Percentiles rank a stretch among this genome's conserved stretches.
These are phyloP conservation scores for Trametes versicolor DNA, from an alignment of 1,284 basidiomycete genomes.

Conservation along the genomic window DNA sequence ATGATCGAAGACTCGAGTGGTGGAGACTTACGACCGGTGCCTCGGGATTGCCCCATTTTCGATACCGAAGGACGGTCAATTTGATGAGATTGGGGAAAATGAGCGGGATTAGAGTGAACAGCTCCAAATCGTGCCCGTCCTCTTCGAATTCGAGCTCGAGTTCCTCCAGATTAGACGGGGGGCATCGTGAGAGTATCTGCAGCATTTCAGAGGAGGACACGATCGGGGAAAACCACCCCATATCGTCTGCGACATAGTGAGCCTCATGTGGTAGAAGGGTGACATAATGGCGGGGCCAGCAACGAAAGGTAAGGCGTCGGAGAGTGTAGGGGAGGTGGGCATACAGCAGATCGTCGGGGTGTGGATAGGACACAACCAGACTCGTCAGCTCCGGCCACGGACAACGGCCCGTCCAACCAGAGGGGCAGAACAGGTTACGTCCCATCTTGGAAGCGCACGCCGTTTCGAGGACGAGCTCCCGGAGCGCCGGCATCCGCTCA, in stretches of 20 bases:
- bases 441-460: background rate
- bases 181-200: background rate
- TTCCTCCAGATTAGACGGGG: background rate
- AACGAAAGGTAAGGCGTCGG: background rate
- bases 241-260: background rate
- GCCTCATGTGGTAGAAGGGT: background rate
- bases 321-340: constrained; percentile 1
- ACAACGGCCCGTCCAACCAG: background rate
- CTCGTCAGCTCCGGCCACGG: background rate
- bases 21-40: background rate
- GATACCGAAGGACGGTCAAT: constrained; percentile 8
- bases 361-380: constrained; percentile 4
- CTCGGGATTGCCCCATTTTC: background rate
- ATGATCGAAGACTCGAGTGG: background rate
- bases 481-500: background rate
- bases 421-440: background rate
- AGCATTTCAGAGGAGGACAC: constrained; percentile 1
- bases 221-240: background rate
- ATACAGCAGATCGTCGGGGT: constrained; percentile 9
- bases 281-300: constrained; percentile 10
- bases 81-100: background rate
- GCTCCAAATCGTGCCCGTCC: background rate
- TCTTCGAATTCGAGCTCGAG: constrained; percentile 4
- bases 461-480: background rate
- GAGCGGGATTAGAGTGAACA: background rate